phyloP scores from a whole-genome alignment of 345 rosid genomes.

The Capsella bursapastoris region DNA sequence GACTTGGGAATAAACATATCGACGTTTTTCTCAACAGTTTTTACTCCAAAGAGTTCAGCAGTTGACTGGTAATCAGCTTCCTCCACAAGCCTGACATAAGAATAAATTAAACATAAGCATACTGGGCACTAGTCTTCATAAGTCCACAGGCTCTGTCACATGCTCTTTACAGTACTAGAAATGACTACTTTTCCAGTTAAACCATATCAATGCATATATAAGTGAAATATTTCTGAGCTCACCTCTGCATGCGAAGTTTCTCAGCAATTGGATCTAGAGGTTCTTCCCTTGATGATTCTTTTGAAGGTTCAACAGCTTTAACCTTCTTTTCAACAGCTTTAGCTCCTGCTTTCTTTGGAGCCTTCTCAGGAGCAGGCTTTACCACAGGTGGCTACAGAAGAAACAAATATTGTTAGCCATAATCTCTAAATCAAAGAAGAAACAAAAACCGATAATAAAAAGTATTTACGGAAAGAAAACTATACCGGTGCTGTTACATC shows the following conservation, averaged over 20 bases:
- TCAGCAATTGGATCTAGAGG: conserved; percentile 70
- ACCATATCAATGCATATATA: background rate
- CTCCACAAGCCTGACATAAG: conserved; percentile 75
- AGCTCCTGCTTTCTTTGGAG: conserved; percentile 53
- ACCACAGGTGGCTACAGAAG: conserved; percentile 50
- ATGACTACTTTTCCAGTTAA: background rate
- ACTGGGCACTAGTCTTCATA: background rate
- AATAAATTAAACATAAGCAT: conserved; percentile 4
- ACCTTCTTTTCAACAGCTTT: conserved; percentile 59
- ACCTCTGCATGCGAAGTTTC: conserved; percentile 86
- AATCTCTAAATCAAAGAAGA: conserved; percentile 8
- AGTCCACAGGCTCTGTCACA: background rate
- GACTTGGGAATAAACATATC: conserved; percentile 85
- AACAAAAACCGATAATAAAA: background rate
- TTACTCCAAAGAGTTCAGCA: conserved; percentile 70
- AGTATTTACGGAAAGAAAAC: background rate
- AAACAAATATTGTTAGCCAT: conserved; percentile 7
- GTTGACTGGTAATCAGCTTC: conserved; percentile 88
- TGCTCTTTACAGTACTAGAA: too few species aligned
- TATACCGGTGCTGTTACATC: conserved; percentile 78
- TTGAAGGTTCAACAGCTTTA: conserved; percentile 50
- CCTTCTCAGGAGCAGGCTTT: conserved; percentile 55
- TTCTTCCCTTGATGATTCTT: conserved; percentile 44
- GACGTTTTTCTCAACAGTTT: conserved; percentile 59
- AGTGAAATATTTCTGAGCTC: background rate